phyloP scores from a whole-genome alignment of 1,139 yeast genomes.

The Suhomyces coccinellae region DNA sequence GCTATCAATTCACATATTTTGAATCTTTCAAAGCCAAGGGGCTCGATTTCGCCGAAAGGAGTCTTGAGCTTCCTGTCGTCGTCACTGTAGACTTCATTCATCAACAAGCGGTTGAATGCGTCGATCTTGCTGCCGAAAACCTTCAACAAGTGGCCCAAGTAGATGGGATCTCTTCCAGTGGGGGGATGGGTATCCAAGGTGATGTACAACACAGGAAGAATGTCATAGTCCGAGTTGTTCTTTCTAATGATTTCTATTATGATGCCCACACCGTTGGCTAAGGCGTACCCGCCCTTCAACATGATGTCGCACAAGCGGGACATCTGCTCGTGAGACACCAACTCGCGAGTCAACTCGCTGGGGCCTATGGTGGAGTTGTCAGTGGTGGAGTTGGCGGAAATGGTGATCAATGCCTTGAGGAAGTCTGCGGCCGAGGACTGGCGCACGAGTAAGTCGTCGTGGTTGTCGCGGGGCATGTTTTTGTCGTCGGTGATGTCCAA shows the following conservation, averaged over 20 bases:
- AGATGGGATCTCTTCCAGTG: slow-evolving; percentile 90
- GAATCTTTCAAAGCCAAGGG: slow-evolving; percentile 93
- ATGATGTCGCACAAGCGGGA: slow-evolving; percentile 72
- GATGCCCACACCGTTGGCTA: slow-evolving; percentile 95
- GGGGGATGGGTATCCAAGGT: slow-evolving; percentile 94
- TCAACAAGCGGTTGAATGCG: slow-evolving; percentile 50
- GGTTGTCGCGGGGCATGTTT: slow-evolving; percentile 21
- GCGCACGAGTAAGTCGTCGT: slow-evolving; percentile 46
- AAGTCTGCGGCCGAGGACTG: slow-evolving; percentile 52
- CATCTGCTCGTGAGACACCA: slow-evolving; percentile 72
- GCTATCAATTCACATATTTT: slow-evolving; percentile 94
- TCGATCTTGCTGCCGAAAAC: slow-evolving; percentile 78
- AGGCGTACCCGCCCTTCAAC: slow-evolving; percentile 88
- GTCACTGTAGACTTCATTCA: slow-evolving; percentile 23
- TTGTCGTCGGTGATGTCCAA: slow-evolving; percentile 39
- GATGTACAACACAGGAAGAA: slow-evolving; percentile 81
- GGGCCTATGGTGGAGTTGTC: slow-evolving; percentile 93
- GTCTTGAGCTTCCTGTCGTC: slow-evolving; percentile 50
- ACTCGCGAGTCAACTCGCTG: slow-evolving; percentile 86
- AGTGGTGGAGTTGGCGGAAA: slow-evolving; percentile 71
- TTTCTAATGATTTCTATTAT: slow-evolving; percentile 93
- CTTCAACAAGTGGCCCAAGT: slow-evolving; percentile 81
- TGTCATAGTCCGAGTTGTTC: slow-evolving; percentile 93
- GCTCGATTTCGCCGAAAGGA: slow-evolving; percentile 61
- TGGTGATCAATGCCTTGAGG: slow-evolving; percentile 49